Percentiles rank a stretch among this genome's conserved stretches.
phyloP scores from a whole-genome alignment of 306 rosid species.

The Cucumis cinereus region DNA sequence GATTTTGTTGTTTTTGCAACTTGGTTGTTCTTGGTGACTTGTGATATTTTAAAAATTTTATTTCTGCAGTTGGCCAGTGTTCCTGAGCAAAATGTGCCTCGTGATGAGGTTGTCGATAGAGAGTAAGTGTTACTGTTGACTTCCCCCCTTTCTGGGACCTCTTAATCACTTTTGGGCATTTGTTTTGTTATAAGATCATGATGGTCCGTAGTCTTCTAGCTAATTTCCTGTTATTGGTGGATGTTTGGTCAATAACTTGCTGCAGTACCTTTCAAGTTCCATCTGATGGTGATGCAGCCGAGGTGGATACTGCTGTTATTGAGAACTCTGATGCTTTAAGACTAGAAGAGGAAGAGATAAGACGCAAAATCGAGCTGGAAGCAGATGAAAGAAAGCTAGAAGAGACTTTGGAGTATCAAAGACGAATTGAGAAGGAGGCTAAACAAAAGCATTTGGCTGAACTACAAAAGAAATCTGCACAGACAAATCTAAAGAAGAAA shows the following conservation, averaged over 20 bases:
- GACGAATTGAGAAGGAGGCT: slow-evolving; percentile 83
- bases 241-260: slow-evolving; percentile 15
- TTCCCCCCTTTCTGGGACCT: slow-evolving; percentile 5
- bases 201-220: background rate
- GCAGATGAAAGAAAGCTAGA: slow-evolving; percentile 88
- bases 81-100: slow-evolving; percentile 29
- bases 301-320: slow-evolving; percentile 36
- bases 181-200: background rate
- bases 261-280: slow-evolving; percentile 50
- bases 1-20: background rate
- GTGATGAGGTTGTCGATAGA: slow-evolving; percentile 30
- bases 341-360: slow-evolving; percentile 64
- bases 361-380: slow-evolving; percentile 69
- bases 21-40: background rate
- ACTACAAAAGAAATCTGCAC: slow-evolving; percentile 60
- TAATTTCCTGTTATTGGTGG: slow-evolving; percentile 5
- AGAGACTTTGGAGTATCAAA: slow-evolving; percentile 84
- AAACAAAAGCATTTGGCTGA: slow-evolving; percentile 89
- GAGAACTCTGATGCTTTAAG: slow-evolving; percentile 38
- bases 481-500: slow-evolving; percentile 23
- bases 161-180: slow-evolving; percentile 9
- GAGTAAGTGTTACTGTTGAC: slow-evolving; percentile 23
- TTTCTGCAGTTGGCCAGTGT: slow-evolving; percentile 44
- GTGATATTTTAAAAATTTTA: slow-evolving; percentile 14
- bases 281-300: slow-evolving; percentile 38